A percentile compares a stretch with the other conserved stretches of the same genome.
phyloP scores from a whole-genome alignment of 2,329 filamentous ascomycete genomes.

The Plenodomus tracheiphilus region DNA sequence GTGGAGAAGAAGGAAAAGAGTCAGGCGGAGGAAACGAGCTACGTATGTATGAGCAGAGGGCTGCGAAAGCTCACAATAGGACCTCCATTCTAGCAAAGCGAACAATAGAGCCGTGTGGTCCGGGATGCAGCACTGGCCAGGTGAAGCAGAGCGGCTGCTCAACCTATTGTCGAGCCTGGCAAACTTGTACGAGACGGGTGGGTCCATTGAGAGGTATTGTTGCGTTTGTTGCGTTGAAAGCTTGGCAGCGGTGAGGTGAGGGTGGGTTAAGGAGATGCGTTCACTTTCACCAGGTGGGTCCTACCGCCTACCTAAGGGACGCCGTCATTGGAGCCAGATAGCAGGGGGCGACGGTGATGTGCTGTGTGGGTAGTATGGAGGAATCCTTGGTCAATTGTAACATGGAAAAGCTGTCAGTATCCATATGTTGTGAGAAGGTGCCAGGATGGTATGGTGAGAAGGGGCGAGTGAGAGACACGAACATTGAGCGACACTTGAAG shows the following conservation, averaged over 20 bases:
- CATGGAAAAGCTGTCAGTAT: too few relatives aligned
- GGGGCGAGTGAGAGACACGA: neutral
- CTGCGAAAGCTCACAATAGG: neutral
- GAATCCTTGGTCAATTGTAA: neutral
- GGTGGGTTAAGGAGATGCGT: neutral
- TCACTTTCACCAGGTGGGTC: neutral
- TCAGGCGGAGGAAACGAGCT: too few relatives aligned
- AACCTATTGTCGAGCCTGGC: neutral
- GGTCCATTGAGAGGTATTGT: neutral
- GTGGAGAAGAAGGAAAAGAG: neutral
- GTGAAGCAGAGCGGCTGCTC: neutral
- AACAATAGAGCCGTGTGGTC: neutral
- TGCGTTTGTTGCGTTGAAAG: neutral
- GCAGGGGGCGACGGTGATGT: too few relatives aligned
- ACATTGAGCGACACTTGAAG: neutral
- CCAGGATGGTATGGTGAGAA: neutral
- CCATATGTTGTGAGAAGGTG: neutral
- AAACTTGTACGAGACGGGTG: neutral
- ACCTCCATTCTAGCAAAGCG: neutral
- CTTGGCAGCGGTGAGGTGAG: neutral
- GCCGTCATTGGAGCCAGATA: too few relatives aligned
- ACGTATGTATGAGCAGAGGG: neutral
- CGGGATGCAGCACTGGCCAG: neutral
- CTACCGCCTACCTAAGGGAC: too few relatives aligned
- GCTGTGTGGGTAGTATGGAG: neutral